phyloP scores from a whole-genome alignment of 495 filamentous ascomycete species.

The Tuber umbilicatum region DNA sequence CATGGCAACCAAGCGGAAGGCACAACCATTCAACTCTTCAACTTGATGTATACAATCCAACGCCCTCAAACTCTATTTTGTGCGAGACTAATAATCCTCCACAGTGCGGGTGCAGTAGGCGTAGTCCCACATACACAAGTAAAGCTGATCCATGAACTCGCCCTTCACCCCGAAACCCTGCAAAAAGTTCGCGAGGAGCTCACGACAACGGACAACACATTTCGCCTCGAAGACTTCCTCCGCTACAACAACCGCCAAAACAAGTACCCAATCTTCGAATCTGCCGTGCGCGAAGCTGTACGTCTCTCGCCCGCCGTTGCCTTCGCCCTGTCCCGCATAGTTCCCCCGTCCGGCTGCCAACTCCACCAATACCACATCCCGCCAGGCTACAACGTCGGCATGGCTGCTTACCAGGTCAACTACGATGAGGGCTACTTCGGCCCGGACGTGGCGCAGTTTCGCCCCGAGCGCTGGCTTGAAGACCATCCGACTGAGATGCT shows the following conservation, averaged over 20 bases:
- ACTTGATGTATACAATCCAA: slow-evolving; percentile 22
- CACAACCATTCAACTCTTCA: slow-evolving; percentile 37
- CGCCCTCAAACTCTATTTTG: not conserved
- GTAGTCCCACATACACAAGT: slow-evolving; percentile 24
- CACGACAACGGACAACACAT: slow-evolving; percentile 9
- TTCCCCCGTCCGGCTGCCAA: slow-evolving; percentile 37
- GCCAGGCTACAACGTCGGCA: slow-evolving; percentile 39
- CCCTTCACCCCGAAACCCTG: slow-evolving; percentile 23
- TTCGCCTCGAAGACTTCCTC: slow-evolving; percentile 24
- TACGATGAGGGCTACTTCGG: slow-evolving; percentile 40
- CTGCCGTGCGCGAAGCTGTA: slow-evolving; percentile 33
- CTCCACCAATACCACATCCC: slow-evolving; percentile 40
- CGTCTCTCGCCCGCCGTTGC: slow-evolving; percentile 31
- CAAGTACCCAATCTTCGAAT: slow-evolving; percentile 35
- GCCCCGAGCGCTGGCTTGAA: slow-evolving; percentile 41
- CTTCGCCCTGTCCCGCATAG: slow-evolving; percentile 31
- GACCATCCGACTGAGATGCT: slow-evolving; percentile 37
- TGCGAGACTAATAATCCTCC: slow-evolving; percentile 8
- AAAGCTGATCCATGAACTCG: slow-evolving; percentile 15
- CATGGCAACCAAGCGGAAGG: slow-evolving; percentile 25
- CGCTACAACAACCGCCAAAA: slow-evolving; percentile 18
- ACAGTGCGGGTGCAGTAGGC: slow-evolving; percentile 32
- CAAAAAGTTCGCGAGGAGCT: slow-evolving; percentile 32
- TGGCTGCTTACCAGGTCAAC: slow-evolving; percentile 36
- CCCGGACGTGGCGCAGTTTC: slow-evolving; percentile 38